Evolutionary conservation across 116 monocot genomes (phyloP), one percentile per base, ranked within the genome.

Genomic region (Iris pallida): DNA sequence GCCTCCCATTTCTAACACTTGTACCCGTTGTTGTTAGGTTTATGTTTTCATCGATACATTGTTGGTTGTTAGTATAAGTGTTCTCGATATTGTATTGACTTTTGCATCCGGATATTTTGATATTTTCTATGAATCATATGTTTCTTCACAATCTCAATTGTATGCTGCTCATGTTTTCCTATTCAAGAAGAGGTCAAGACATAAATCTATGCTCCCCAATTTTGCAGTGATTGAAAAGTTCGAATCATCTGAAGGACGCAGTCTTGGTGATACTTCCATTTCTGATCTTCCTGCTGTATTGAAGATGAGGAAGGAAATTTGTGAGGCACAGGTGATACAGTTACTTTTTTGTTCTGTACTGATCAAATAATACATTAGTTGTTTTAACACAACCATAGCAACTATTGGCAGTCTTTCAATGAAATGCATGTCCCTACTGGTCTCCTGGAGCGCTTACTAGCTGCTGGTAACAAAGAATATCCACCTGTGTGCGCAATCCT

Each of bases 401-500:
- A 65, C 62, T 55, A 7, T 61, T 74, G 44, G 65, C 78, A 92
- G 97, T 78, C 81, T 45, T 20, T 87, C 63, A 87, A 70, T 75
- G 92, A 90, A 78, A 82, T 83, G 43, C 81, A 81, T 61, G 63
- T 97, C 14, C 85, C 89, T 51, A 44, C 47, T 4, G 16, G 40
- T 16, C 82, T 92, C 17, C 53, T 92, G 47, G 80, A 90, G 57
- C 70, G 83, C n/a, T 61, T 97, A 13, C 51, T 91, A 54, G 71
- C 72, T 30, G 90, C 90, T 59, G 92, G 87, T 49, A 55, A 46
- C 41, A 81, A 59, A 52, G 85, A 92, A 75, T 52, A 82, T 90
- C 92, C 92, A 15, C 89, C 97, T 65, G 90, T 97, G 46, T 97
- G 90, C 74, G 89, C 97, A 53, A 82, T 92, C 6, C 71, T 97